Percentiles rank a stretch among this genome's conserved stretches.
Conservation (phyloP, 345 rosid species). For the Citrus trifoliata region DNA sequence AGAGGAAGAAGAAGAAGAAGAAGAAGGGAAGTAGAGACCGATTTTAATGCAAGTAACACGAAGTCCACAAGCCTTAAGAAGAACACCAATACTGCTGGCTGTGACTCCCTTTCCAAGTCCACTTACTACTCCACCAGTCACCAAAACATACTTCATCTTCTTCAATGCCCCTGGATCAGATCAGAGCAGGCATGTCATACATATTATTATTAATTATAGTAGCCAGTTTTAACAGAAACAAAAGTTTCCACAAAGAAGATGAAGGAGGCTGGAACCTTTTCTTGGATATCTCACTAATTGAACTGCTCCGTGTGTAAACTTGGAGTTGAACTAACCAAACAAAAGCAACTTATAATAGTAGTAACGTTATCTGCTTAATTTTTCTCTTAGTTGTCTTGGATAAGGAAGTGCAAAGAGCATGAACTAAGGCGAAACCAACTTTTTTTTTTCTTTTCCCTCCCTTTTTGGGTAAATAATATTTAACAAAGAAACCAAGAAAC, state of each 20-base stretch:
- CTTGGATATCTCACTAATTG: neutral
- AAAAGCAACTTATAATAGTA: neutral
- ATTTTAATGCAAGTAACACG: slow-evolving; percentile 82
- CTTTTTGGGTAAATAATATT: neutral
- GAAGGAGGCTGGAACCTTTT: neutral
- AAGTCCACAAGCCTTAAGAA: slow-evolving; percentile 77
- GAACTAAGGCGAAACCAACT: neutral
- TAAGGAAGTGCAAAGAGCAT: slow-evolving; percentile 8
- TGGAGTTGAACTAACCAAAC: neutral
- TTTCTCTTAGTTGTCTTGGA: neutral
- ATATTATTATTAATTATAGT: neutral
- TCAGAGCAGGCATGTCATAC: neutral
- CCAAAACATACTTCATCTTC: slow-evolving; percentile 58
- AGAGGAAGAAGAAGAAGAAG: neutral
- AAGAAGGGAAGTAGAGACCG: slow-evolving; percentile 31
- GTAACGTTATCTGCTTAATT: neutral
- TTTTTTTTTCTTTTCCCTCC: too few species aligned
- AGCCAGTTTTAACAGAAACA: too few species aligned
- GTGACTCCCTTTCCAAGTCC: slow-evolving; percentile 75
- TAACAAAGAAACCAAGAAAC: neutral
- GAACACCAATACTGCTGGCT: slow-evolving; percentile 62
- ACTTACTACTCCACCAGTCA: slow-evolving; percentile 71
- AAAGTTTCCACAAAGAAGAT: neutral
- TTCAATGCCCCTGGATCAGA: neutral
- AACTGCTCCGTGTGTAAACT: neutral